These are phyloP conservation scores for Cladosporium sp. DNA, from an alignment of 2,329 filamentous ascomycete genomes.

Conservation along the genomic window DNA sequence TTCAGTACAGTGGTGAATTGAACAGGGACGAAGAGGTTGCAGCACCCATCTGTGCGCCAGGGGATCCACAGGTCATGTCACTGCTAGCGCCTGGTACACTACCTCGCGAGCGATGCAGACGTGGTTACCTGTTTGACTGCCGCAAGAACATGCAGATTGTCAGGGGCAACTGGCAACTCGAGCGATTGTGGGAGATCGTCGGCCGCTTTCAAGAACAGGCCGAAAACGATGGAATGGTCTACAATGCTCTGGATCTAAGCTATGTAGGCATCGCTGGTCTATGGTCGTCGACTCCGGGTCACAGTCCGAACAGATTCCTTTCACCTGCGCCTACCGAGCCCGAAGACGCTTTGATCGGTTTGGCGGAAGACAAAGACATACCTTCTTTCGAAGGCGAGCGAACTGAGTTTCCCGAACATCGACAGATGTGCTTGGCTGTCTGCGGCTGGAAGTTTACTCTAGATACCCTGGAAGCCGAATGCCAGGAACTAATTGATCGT, in stretches of 20 bases:
- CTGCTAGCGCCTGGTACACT: slow-evolving; percentile 37
- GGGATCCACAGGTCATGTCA: slow-evolving; percentile 25
- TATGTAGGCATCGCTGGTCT: slow-evolving; percentile 73
- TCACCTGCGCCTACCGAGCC: slow-evolving; percentile 28
- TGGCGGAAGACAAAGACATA: slow-evolving; percentile 64
- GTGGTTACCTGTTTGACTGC: slow-evolving; percentile 60
- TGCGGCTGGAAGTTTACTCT: slow-evolving; percentile 68
- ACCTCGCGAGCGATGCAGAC: slow-evolving; percentile 55
- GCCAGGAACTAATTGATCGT: slow-evolving; percentile 51
- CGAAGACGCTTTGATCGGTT: slow-evolving; percentile 55
- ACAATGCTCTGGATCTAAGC: slow-evolving; percentile 67
- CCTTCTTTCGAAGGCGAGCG: slow-evolving; percentile 62
- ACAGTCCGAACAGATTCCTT: slow-evolving; percentile 28
- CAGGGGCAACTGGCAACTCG: slow-evolving; percentile 71
- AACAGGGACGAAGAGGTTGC: slow-evolving; percentile 14
- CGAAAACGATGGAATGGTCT: slow-evolving; percentile 68
- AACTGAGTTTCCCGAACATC: slow-evolving; percentile 67
- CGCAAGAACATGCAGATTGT: slow-evolving; percentile 66
- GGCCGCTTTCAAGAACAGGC: slow-evolving; percentile 65
- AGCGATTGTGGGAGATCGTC: slow-evolving; percentile 76
- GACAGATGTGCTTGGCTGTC: slow-evolving; percentile 73
- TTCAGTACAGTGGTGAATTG: slow-evolving; percentile 1
- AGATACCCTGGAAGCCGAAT: slow-evolving; percentile 51
- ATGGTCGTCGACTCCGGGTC: slow-evolving; percentile 64
- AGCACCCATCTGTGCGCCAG: slow-evolving; percentile 17